Conservation (phyloP, 164 flowering plant species). For the Kalanchoe fedtschenkoi region DNA sequence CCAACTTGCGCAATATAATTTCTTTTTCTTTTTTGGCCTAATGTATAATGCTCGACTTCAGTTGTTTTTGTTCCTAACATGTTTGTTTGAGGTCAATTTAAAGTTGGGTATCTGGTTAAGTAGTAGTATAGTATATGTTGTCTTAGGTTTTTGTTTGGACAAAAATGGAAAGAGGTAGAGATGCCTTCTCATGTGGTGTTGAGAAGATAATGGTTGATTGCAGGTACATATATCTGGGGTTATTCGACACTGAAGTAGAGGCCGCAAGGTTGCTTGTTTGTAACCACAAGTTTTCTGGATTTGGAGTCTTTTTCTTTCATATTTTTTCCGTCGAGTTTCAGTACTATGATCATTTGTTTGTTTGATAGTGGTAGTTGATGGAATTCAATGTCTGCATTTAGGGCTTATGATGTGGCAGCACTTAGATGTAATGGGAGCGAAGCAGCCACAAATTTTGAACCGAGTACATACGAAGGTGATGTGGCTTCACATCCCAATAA, state of each 20-base stretch:
- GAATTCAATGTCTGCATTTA: background rate
- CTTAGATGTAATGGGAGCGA: background rate
- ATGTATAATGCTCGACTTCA: background rate
- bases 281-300: background rate
- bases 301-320: background rate
- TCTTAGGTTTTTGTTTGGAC: background rate
- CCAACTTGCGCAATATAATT: background rate
- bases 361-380: background rate
- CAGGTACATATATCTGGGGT: slow-evolving; percentile 8
- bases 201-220: slow-evolving; percentile 4
- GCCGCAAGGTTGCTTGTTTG: slow-evolving; percentile 5
- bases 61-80: background rate
- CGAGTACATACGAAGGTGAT: background rate
- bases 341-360: background rate
- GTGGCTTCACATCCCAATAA: background rate
- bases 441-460: slow-evolving; percentile 5
- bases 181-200: background rate
- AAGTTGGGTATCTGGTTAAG: background rate
- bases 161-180: background rate
- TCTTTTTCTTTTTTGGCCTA: background rate
- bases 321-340: background rate
- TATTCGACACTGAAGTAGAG: slow-evolving; percentile 4
- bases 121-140: background rate
- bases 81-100: background rate
- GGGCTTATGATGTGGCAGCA: slow-evolving; percentile 5